Evolutionary conservation across 2,329 filamentous ascomycete species (phyloP).

Genomic region (Mollisiaceae sp.): DNA sequence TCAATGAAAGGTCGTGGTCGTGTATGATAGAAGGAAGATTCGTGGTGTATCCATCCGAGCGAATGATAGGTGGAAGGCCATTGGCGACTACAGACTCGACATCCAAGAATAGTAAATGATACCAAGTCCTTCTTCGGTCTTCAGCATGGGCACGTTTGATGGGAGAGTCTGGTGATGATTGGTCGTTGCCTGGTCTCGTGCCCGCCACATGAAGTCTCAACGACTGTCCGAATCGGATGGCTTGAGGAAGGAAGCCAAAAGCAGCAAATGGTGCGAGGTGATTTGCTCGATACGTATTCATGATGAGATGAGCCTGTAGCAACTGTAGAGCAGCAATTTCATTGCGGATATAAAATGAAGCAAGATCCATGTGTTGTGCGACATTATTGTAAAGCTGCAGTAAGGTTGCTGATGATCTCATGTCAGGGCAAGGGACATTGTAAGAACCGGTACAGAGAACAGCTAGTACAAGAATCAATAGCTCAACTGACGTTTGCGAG

Average conservation of each 20-base stretch:
- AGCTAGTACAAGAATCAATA: background rate
- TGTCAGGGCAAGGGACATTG: background rate
- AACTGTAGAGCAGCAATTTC: constrained; percentile 10
- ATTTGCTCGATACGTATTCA: constrained; percentile 19
- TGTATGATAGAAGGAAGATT: constrained; percentile 10
- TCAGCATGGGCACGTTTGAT: background rate
- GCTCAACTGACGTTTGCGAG: background rate
- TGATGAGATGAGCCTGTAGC: constrained; percentile 21
- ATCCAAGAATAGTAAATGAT: constrained; percentile 19
- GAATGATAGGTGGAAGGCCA: constrained; percentile 16
- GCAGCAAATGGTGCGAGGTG: constrained; percentile 2
- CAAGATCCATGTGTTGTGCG: background rate
- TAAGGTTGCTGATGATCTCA: background rate
- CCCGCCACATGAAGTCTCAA: constrained; percentile 13
- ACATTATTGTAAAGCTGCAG: background rate
- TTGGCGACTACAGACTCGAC: constrained; percentile 20
- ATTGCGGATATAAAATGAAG: constrained; percentile 14
- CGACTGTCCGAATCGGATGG: constrained; percentile 14
- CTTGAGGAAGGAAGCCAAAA: constrained; percentile 16
- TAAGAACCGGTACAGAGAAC: background rate
- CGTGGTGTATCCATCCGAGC: constrained; percentile 11
- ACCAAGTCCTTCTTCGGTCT: constrained; percentile 16
- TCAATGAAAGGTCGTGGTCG: background rate
- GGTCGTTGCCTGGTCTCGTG: background rate
- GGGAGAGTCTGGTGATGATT: background rate